These are phyloP conservation scores for Epicoccum sorghinum DNA, from an alignment of 2,329 filamentous ascomycete genomes.

Conservation along the genomic window DNA sequence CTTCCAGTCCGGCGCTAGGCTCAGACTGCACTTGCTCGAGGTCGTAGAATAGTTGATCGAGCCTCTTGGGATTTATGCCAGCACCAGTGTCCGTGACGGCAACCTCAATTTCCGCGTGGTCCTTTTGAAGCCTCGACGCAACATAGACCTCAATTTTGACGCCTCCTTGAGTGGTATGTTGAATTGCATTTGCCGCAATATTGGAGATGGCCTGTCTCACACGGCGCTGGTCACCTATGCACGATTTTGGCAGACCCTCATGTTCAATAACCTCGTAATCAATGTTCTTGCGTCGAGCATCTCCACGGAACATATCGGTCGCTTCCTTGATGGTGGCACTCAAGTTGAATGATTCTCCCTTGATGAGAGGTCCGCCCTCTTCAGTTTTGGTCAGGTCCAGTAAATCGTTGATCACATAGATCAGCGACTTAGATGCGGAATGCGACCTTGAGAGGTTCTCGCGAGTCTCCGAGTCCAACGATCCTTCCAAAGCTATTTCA, in stretches of 20 bases:
- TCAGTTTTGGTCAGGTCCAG: slow-evolving; percentile 88
- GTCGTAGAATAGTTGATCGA: slow-evolving; percentile 67
- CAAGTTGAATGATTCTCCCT: slow-evolving; percentile 81
- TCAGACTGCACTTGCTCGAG: slow-evolving; percentile 66
- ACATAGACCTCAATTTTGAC: slow-evolving; percentile 75
- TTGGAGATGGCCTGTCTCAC: slow-evolving; percentile 86
- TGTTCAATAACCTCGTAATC: slow-evolving; percentile 71
- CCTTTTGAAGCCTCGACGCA: slow-evolving; percentile 43
- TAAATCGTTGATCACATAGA: slow-evolving; percentile 93
- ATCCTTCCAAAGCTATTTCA: slow-evolving; percentile 85
- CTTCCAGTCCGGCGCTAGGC: slow-evolving; percentile 34
- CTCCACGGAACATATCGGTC: slow-evolving; percentile 73
- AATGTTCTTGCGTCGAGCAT: slow-evolving; percentile 78
- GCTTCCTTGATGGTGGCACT: slow-evolving; percentile 75
- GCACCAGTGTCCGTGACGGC: slow-evolving; percentile 76
- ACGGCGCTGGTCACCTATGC: slow-evolving; percentile 79
- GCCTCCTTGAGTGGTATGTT: slow-evolving; percentile 72
- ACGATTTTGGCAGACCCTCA: slow-evolving; percentile 70
- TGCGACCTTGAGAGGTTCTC: slow-evolving; percentile 86
- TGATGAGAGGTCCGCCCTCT: slow-evolving; percentile 77
- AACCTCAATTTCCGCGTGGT: slow-evolving; percentile 73
- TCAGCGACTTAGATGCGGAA: slow-evolving; percentile 88
- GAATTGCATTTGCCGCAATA: slow-evolving; percentile 81
- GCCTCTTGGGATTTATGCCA: slow-evolving; percentile 64
- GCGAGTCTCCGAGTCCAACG: slow-evolving; percentile 78